Evolutionary conservation across 176 grass and related monocot genomes (phyloP).

Genomic region (Melocanna baccifera): DNA sequence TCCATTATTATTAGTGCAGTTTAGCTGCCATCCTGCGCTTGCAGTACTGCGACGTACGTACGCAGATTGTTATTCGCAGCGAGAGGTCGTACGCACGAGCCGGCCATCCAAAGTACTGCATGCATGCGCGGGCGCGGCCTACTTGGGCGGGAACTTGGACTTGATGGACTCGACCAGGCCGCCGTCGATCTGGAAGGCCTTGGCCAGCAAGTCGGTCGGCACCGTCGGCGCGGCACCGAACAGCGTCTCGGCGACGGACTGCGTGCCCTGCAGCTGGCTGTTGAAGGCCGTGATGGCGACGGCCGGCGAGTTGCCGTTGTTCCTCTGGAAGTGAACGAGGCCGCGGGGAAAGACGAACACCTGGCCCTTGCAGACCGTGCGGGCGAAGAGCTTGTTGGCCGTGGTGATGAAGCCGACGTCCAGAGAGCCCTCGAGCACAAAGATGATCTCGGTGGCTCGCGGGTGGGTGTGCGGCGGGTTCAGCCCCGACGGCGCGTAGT

Average conservation of each 20-base stretch:
- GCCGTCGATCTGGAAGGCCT: conserved; percentile 51
- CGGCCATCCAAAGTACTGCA: neutral
- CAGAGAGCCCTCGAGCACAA: conserved; percentile 54
- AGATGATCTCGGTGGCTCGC: conserved; percentile 68
- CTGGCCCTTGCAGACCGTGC: conserved; percentile 52
- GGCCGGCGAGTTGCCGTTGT: conserved; percentile 38
- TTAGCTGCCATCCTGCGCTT: neutral
- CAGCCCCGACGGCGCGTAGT: conserved; percentile 51
- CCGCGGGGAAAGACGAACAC: conserved; percentile 63
- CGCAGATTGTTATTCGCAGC: too few relatives aligned
- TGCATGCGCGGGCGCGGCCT: neutral
- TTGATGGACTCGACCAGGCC: conserved; percentile 56
- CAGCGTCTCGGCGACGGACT: conserved; percentile 39
- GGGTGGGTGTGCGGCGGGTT: conserved; percentile 80
- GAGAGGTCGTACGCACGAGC: neutral
- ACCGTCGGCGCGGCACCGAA: conserved; percentile 49
- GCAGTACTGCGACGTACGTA: neutral
- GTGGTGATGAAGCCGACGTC: conserved; percentile 81
- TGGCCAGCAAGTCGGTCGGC: conserved; percentile 46
- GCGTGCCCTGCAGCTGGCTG: conserved; percentile 70
- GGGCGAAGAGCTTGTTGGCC: conserved; percentile 32
- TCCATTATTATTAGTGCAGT: neutral
- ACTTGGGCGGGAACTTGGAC: conserved; percentile 46
- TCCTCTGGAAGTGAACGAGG: conserved; percentile 74
- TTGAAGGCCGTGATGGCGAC: conserved; percentile 48